phyloP scores from a whole-genome alignment of 768 basidiomycete genomes.

The Lactarius quietus region DNA sequence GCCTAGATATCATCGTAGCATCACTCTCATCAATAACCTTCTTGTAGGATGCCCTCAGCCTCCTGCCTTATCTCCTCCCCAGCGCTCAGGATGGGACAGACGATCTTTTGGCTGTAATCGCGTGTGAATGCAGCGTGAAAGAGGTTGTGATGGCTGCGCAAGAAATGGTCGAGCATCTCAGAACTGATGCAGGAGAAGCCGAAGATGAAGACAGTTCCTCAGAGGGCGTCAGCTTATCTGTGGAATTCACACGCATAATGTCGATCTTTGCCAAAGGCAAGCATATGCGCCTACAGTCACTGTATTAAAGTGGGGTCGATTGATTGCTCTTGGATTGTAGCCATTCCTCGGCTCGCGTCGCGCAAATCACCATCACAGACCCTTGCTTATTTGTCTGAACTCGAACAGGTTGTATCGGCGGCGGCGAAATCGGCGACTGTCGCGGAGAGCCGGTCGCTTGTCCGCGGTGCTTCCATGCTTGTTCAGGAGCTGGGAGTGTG shows the following conservation, averaged over 20 bases:
- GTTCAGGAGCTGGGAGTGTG: constrained; percentile 16
- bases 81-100: constrained; percentile 32
- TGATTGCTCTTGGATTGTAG: constrained; percentile 14
- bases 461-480: constrained; percentile 11
- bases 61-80: constrained; percentile 38
- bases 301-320: background rate
- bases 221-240: constrained; percentile 4
- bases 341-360: constrained; percentile 28
- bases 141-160: constrained; percentile 42
- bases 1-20: background rate
- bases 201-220: constrained; percentile 20
- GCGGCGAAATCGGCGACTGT: constrained; percentile 6
- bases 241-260: constrained; percentile 30
- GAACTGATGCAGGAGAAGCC: constrained; percentile 25
- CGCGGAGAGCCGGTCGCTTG: constrained; percentile 15
- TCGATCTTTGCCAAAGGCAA: constrained; percentile 27
- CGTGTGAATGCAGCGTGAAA: constrained; percentile 36
- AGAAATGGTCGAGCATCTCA: constrained; percentile 38
- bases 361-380: constrained; percentile 20
- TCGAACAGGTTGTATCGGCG: constrained; percentile 12
- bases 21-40: background rate
- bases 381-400: constrained; percentile 15
- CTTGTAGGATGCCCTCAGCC: constrained; percentile 39
- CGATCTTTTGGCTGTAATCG: constrained; percentile 36
- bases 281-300: background rate